These are phyloP conservation scores for Cucurbita pepo DNA, from an alignment of 306 rosid species.

Conservation along the genomic window DNA sequence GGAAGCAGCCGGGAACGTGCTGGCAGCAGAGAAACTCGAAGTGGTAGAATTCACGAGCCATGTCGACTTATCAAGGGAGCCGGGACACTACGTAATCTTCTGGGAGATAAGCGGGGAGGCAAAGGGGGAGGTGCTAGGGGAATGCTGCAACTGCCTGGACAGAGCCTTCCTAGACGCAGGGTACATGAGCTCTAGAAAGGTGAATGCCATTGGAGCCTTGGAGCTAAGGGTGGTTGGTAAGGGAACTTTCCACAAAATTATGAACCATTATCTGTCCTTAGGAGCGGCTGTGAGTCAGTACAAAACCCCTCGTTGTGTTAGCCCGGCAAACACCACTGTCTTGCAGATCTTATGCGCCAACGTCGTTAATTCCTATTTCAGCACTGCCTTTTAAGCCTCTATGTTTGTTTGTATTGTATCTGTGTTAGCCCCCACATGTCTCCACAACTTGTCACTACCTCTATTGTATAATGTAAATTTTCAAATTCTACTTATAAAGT, in stretches of 20 bases:
- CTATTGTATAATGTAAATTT: background rate
- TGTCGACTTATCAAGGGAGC: slow-evolving; percentile 43
- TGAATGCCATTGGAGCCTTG: slow-evolving; percentile 43
- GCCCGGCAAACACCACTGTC: slow-evolving; percentile 29
- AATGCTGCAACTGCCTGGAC: slow-evolving; percentile 70
- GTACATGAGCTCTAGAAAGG: slow-evolving; percentile 47
- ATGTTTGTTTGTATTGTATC: background rate
- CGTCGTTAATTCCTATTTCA: slow-evolving; percentile 43
- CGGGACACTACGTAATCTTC: slow-evolving; percentile 78
- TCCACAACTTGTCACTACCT: background rate
- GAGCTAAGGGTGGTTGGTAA: slow-evolving; percentile 52
- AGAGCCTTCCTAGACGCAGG: slow-evolving; percentile 59
- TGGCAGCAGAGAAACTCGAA: slow-evolving; percentile 55
- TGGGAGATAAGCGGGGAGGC: slow-evolving; percentile 75
- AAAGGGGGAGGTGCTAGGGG: slow-evolving; percentile 39
- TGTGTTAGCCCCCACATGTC: background rate
- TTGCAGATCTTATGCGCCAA: slow-evolving; percentile 48
- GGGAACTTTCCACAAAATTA: slow-evolving; percentile 71
- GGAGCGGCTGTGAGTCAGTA: slow-evolving; percentile 64
- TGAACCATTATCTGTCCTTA: slow-evolving; percentile 41
- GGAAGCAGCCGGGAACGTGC: slow-evolving; percentile 36
- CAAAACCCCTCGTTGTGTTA: slow-evolving; percentile 77
- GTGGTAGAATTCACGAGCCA: slow-evolving; percentile 68
- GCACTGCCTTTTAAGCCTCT: slow-evolving; percentile 26
- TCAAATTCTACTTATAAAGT: background rate